phyloP scores from a whole-genome alignment of 2,329 filamentous ascomycete species.

The Venturia effusa region DNA sequence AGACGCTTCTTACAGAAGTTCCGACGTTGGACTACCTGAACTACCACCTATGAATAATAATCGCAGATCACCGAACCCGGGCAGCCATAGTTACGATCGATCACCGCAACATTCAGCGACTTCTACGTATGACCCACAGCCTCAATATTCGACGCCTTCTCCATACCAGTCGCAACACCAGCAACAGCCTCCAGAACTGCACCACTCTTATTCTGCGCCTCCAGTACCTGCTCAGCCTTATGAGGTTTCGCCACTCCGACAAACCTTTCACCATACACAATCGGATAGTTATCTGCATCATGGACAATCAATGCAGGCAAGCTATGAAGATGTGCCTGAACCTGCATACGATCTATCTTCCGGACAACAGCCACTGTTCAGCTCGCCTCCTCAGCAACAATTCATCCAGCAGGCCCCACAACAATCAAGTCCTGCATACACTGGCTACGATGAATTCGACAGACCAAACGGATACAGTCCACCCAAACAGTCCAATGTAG shows the following conservation, averaged over 20 bases:
- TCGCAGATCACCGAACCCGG: not conserved
- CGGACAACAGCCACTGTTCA: not conserved
- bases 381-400: not conserved
- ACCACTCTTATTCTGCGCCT: slow-evolving; percentile 9
- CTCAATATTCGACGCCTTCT: not conserved
- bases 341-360: not conserved
- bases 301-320: not conserved
- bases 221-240: not conserved
- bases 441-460: not conserved
- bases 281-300: slow-evolving; percentile 8
- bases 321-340: slow-evolving; percentile 1
- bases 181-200: not conserved
- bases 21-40: slow-evolving; percentile 4
- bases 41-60: slow-evolving; percentile 8
- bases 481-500: not conserved
- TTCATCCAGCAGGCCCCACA: not conserved
- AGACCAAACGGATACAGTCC: slow-evolving; percentile 1
- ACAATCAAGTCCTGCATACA: not conserved
- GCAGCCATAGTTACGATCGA: not conserved
- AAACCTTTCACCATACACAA: slow-evolving; percentile 8
- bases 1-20: not conserved
- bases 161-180: not conserved
- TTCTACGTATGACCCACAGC: not conserved
- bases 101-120: not conserved
- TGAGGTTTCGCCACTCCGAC: not conserved